Evolutionary conservation across 2,329 filamentous ascomycete species (phyloP), one percentile per base, ranked within the genome.

Genomic region (Clarireedia sp.): DNA sequence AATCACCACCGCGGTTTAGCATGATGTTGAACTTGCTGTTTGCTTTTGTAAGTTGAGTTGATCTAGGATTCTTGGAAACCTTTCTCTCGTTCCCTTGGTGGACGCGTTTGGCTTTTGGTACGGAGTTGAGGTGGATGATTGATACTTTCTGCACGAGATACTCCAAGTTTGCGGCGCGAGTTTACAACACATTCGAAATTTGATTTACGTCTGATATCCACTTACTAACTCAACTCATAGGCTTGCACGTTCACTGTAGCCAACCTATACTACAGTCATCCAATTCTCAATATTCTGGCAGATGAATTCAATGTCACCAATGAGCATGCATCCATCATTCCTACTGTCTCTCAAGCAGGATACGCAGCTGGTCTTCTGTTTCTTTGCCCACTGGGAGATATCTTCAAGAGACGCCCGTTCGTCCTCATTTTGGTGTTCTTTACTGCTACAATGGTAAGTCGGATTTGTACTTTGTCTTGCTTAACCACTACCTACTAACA

Each of bases 231-330:
- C 12, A 23, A 23, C 19, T 10, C n/a, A 9, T 17, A 81, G 78
- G 71, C 78, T 2, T 72, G 73, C 0, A 78, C 83, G 3, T 83
- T 89, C 61, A 89, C 86, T 0, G 88, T 91, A 6, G 87, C 87
- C 17, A 91, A 91, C 62, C 73, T 92, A 3, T 92, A 92, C 71
- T 90, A 92, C 70, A 88, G 80, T 57, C 87, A 91, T 64, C 87
- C 89, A 0, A 87, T 92, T 47, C 73, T 92, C 23, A 89, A 90
- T 65, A 80, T 87, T 50, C 76, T 94, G 41, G 87, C 89, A 0
- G 68, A 75, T 9, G 84, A 87, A 16, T 92, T 94, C 65, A 65
- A 78, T 52, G 84, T 92, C 48, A 78, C 76, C 8, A 86, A 89
- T 64, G 86, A 89, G 64, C 75, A 78, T 53, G 82, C 87, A 0